phyloP scores from a whole-genome alignment of 1,139 yeast species.

The Hanseniaspora uvarum region DNA sequence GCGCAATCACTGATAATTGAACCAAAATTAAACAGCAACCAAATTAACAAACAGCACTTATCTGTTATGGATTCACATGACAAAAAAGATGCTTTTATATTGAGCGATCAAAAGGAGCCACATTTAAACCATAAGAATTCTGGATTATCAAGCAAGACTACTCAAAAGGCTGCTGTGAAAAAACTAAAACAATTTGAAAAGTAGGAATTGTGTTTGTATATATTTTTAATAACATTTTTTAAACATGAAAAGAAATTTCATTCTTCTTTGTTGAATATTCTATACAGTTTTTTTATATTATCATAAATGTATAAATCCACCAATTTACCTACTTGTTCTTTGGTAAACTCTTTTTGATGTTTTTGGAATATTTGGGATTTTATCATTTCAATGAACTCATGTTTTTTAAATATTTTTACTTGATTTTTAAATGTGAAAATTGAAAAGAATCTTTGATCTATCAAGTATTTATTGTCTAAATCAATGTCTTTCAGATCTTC shows the following conservation, averaged over 20 bases:
- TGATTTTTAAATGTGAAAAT: not conserved
- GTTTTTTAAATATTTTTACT: not conserved
- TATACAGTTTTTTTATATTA: not conserved
- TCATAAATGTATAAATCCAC: conserved; percentile 3
- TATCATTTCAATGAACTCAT: conserved; percentile 1
- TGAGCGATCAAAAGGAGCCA: conserved; percentile 4
- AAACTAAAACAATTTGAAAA: conserved; percentile 12
- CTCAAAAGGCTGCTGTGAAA: conserved; percentile 20
- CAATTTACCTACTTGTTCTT: not conserved
- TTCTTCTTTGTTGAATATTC: not conserved
- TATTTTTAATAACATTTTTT: too few species aligned
- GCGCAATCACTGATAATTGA: conserved; percentile 63
- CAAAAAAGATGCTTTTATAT: not conserved
- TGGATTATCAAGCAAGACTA: conserved; percentile 18
- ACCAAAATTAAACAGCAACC: conserved; percentile 34
- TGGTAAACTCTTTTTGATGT: not conserved
- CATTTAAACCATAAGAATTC: not conserved
- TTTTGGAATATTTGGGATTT: not conserved
- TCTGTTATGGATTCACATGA: not conserved
- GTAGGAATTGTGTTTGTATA: too few species aligned
- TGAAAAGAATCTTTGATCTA: conserved; percentile 13
- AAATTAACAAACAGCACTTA: not conserved
- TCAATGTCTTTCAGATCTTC: too few species aligned
- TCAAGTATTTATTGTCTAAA: not conserved
- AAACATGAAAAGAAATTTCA: not conserved